phyloP scores from a whole-genome alignment of 2,329 filamentous ascomycete species.

The Graphiopsis chlorocephala region DNA sequence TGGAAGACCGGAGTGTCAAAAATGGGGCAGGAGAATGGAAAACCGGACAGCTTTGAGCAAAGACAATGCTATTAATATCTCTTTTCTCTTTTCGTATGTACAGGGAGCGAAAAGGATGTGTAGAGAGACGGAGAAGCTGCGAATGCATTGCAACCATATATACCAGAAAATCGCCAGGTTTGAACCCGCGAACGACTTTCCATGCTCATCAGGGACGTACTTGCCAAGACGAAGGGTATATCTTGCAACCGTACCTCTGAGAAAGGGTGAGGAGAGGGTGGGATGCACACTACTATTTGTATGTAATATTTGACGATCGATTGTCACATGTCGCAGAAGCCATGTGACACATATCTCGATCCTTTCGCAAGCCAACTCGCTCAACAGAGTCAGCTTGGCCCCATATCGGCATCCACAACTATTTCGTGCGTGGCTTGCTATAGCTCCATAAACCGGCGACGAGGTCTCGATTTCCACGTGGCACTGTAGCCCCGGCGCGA shows the following conservation, averaged over 20 bases:
- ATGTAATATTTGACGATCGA: not conserved
- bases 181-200: not conserved
- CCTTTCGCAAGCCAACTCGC: not conserved
- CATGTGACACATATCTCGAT: not conserved
- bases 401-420: not conserved
- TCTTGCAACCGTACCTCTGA: not conserved
- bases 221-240: not conserved
- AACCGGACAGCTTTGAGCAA: constrained; percentile 7
- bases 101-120: not conserved
- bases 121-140: not conserved
- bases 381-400: not conserved
- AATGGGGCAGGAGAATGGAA: not conserved
- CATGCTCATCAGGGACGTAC: not conserved
- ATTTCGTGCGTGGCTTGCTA: constrained; percentile 1
- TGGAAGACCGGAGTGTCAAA: not conserved
- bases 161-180: not conserved
- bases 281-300: not conserved
- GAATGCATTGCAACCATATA: not conserved
- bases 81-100: constrained; percentile 5
- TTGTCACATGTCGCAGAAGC: not conserved
- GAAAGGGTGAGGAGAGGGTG: not conserved
- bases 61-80: constrained; percentile 8
- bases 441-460: not conserved
- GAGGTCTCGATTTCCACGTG: not conserved
- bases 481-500: not conserved